These are phyloP conservation scores for Micractinium conductrix DNA, from an alignment of 139 green algal genomes.

Conservation along the genomic window DNA sequence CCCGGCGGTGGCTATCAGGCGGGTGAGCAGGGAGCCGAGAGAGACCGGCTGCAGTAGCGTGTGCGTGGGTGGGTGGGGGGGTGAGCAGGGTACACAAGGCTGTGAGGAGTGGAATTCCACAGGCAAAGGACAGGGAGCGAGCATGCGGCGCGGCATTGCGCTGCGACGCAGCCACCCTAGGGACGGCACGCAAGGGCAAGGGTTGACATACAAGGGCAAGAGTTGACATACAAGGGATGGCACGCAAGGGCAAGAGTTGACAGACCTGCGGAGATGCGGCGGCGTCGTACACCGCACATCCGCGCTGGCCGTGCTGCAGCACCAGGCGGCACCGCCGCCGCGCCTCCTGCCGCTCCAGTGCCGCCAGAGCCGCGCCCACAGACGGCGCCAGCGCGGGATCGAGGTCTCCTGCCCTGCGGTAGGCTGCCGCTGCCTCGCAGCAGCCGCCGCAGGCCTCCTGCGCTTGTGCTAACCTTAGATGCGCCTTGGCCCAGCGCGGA, in stretches of 20 bases:
- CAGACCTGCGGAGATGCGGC: background rate
- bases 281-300: conserved; percentile 20
- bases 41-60: background rate
- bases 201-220: too few species aligned
- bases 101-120: too few species aligned
- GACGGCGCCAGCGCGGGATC: background rate
- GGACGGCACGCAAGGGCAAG: too few species aligned
- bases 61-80: too few species aligned
- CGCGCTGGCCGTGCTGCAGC: background rate
- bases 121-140: too few species aligned
- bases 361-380: background rate
- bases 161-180: too few species aligned
- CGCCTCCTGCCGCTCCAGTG: background rate
- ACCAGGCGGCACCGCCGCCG: background rate
- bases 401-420: conserved; percentile 18
- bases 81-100: too few species aligned
- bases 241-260: background rate
- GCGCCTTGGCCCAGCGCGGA: conserved; percentile 30
- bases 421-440: background rate
- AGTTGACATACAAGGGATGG: too few species aligned
- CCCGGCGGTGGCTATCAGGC: conserved; percentile 14
- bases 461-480: conserved; percentile 1
- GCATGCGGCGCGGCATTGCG: too few species aligned
- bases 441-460: background rate
- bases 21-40: background rate